Evolutionary conservation across 1,284 basidiomycete species (phyloP), one percentile per base, ranked within the genome.

Genomic region (Salmacisia buchloeana): DNA sequence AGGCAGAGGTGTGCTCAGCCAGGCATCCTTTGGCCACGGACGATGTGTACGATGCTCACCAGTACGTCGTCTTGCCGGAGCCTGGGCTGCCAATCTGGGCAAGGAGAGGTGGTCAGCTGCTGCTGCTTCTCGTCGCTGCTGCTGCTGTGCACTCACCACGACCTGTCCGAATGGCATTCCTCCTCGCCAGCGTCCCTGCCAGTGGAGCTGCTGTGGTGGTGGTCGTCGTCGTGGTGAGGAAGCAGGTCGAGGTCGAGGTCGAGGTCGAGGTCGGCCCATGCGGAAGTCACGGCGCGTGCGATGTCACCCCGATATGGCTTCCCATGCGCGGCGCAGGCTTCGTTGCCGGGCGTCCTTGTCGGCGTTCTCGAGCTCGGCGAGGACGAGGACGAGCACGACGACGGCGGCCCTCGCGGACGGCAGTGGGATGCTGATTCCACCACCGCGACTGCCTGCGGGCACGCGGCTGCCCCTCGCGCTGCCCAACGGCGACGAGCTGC

Each of bases 21-120:
- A 58, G 21, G 18, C n/a, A 2, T 21, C 36, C 10, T 10, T n/a
- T 38, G 12, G 36, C 27, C 21, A 59, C 35, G 15, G 35, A 38
- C 9, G 9, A 38, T 9, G 15, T 0, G 18, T 5, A 27, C 38
- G 34, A 9, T 18, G 31, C 67, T 35, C 59, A 70, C 63, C 74
- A 76, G 57, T 77, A 77, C 13, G 75, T 76, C 0, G 75, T 75
- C 63, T 77, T 77, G 60, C 75, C 75, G 12, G 75, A 72, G 57
- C 75, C 75, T 6, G 75, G 74, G 23, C 73, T 66, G 12, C 75
- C 75, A 46, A 77, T 72, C 62, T 36, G 31, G 3, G 27, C 4
- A 45, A 3, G 29, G 12, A 25, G 58, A 2, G 41, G 31, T 15
- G 31, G 15, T 9, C 12, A 34, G 29, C 4, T 4, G 54, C 34